Base-by-base conservation (phyloP, 2,329 filamentous ascomycete species). In the Cercospora sp. region DNA sequence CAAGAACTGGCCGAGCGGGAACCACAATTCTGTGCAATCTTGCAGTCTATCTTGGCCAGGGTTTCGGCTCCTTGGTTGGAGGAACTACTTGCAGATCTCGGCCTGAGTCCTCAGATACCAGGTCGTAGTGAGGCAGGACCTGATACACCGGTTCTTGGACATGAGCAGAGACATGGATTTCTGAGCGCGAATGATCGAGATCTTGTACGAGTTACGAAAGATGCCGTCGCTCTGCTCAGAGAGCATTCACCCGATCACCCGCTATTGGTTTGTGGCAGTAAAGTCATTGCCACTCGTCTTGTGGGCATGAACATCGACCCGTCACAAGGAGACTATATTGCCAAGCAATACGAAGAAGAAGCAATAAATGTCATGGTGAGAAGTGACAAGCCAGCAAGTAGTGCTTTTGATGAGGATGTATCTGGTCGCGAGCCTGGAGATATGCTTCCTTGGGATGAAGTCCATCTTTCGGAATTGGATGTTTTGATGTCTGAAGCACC, bases 1-100 rank as follows among this genome's bases (percentile, higher is more conserved):
- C 61, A 69, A 39, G 36, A 61, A 5, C 26, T 69, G 18, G 66
- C 63, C 8, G 68, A 72, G 28, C 66, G 66, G 26, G 70, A 68
- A 20, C 66, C 60, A 18, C 33, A 61, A 1, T 69, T 74, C 28
- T 64, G 66, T 16, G 39, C 51, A 5, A 51, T 72, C 3, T 64
- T 76, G 31, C 66, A 66, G 42, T 33, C 63, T 1, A 30, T 76
- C 2, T 70, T 77, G 5, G 70, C 72, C 13, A 64, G 68, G 45
- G 70, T 72, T 2, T 74, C 72, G 26, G 65, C 62, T 10, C 74
- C 76, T 1, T 77, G 76, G 76, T 67, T 77, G 2, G 70, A 74
- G 60, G 26, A 10, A 5, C 42, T 77, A 12, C 65, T 69, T 16
- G 12, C 13, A 12, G 72, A 75, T 42, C 64, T 76, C 12, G 74